Conservation (phyloP, 129 eudicot species). For the Flaveria linearis region DNA sequence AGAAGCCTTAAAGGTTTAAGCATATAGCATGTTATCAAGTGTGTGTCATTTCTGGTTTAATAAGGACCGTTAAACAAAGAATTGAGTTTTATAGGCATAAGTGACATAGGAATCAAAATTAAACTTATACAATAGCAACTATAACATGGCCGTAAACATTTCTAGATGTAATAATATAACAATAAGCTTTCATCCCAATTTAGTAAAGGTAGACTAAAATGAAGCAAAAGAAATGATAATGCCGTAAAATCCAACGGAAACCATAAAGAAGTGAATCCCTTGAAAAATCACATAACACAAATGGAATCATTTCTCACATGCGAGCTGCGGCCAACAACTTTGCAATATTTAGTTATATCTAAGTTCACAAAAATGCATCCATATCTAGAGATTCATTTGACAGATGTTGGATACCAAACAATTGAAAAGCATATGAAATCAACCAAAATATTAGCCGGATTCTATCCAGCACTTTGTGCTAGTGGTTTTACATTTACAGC, state of each 20-base stretch:
- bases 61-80: too few relatives aligned
- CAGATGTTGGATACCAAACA: background rate
- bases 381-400: slow-evolving; percentile 2
- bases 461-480: slow-evolving; percentile 2
- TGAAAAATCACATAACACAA: too few relatives aligned
- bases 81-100: background rate
- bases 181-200: background rate
- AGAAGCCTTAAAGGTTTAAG: background rate
- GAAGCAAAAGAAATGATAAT: background rate
- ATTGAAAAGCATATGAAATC: slow-evolving; percentile 1
- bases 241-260: background rate
- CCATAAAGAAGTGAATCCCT: too few relatives aligned
- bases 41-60: too few relatives aligned
- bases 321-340: background rate
- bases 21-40: background rate
- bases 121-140: background rate
- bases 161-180: background rate
- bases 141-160: background rate
- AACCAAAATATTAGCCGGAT: slow-evolving; percentile 2
- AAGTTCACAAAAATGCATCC: slow-evolving; percentile 1
- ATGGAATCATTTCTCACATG: too few relatives aligned
- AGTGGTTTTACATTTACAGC: background rate
- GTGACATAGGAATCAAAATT: background rate
- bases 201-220: background rate
- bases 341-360: background rate